Evolutionary conservation across 306 rosid genomes (phyloP).

Genomic region (Cicer chorassanicum): DNA sequence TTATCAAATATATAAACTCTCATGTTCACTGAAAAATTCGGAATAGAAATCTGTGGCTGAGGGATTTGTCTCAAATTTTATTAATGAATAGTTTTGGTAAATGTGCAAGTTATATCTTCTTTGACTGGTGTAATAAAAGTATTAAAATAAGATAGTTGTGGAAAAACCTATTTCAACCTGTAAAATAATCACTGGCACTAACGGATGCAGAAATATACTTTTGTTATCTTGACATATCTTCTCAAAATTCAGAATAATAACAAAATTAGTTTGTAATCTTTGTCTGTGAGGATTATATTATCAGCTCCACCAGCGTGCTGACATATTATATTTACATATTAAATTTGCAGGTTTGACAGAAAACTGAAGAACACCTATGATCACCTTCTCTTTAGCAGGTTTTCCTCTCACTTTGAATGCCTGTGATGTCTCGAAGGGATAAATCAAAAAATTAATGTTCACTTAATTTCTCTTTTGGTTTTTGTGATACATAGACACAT

Average conservation of each 20-base stretch:
- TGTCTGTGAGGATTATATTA: slow-evolving; percentile 26
- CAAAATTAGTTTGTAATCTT: slow-evolving; percentile 25
- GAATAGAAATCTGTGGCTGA: neutral
- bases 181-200: slow-evolving; percentile 6
- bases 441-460: slow-evolving; percentile 14
- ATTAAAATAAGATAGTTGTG: slow-evolving; percentile 7
- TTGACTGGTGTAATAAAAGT: slow-evolving; percentile 32
- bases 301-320: slow-evolving; percentile 35
- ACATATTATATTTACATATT: slow-evolving; percentile 21
- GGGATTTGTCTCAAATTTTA: slow-evolving; percentile 8
- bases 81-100: neutral
- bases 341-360: slow-evolving; percentile 85
- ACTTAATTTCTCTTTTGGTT: slow-evolving; percentile 22
- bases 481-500: slow-evolving; percentile 24
- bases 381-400: slow-evolving; percentile 99
- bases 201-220: slow-evolving; percentile 38
- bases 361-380: slow-evolving; percentile 95
- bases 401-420: slow-evolving; percentile 43
- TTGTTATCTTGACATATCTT: neutral
- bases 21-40: slow-evolving; percentile 25
- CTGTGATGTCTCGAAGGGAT: slow-evolving; percentile 39
- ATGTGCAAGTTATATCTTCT: slow-evolving; percentile 8
- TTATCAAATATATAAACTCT: slow-evolving; percentile 6
- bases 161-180: slow-evolving; percentile 20
- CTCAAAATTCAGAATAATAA: slow-evolving; percentile 14